Percentiles rank a stretch among this genome's conserved stretches.
phyloP scores from a whole-genome alignment of 1,284 basidiomycete genomes.

The Leucoagaricus sp. region DNA sequence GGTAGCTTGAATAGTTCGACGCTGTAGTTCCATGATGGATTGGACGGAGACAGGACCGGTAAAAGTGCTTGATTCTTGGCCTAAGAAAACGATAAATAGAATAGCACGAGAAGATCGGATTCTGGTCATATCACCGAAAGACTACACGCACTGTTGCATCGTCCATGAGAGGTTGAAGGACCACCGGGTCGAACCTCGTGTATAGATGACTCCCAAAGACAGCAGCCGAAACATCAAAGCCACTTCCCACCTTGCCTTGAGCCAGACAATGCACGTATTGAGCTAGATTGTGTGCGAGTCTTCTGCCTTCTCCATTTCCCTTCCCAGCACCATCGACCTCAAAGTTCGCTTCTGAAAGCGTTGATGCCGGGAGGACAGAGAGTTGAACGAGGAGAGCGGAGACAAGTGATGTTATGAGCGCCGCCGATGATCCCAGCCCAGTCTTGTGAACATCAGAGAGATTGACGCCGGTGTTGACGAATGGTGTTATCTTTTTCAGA shows the following conservation, averaged over 20 bases:
- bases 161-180: slow-evolving; percentile 71
- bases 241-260: slow-evolving; percentile 97
- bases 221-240: slow-evolving; percentile 95
- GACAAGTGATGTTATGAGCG: slow-evolving; percentile 94
- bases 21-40: slow-evolving; percentile 66
- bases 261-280: slow-evolving; percentile 97
- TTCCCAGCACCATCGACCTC: slow-evolving; percentile 42
- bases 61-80: slow-evolving; percentile 34
- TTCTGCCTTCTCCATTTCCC: slow-evolving; percentile 26
- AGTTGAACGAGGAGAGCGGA: slow-evolving; percentile 85
- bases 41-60: slow-evolving; percentile 59
- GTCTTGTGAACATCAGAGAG: slow-evolving; percentile 94
- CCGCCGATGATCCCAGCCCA: slow-evolving; percentile 95
- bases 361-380: slow-evolving; percentile 54
- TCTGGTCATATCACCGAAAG: neutral
- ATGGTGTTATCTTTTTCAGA: slow-evolving; percentile 69
- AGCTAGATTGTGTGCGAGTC: slow-evolving; percentile 88
- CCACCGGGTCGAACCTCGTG: slow-evolving; percentile 81
- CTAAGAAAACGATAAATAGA: neutral
- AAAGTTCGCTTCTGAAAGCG: slow-evolving; percentile 40
- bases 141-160: slow-evolving; percentile 45
- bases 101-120: slow-evolving; percentile 5
- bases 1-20: slow-evolving; percentile 79
- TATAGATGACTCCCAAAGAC: slow-evolving; percentile 96
- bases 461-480: slow-evolving; percentile 69